Base-by-base conservation (phyloP, 2,329 filamentous ascomycete genomes). In the Neophaeococcomyces aloes region DNA sequence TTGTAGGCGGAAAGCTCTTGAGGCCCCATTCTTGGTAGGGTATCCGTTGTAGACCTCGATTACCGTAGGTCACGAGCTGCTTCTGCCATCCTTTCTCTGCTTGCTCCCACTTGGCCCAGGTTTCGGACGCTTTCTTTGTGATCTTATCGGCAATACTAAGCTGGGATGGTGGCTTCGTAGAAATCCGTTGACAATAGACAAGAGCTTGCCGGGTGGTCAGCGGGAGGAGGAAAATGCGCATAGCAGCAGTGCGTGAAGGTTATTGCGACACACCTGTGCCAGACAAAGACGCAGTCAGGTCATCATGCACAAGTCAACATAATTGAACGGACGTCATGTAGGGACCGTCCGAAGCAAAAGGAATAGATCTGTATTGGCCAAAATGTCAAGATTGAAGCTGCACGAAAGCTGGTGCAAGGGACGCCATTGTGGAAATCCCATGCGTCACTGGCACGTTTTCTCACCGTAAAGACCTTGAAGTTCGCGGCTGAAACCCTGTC, bases 11-110 rank as follows among this genome's bases (percentile, higher is more conserved):
- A 41, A 98, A 81, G 29, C 86, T 94, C 68, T 96, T 96, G 53
- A 98, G 72, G 0, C 86, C 87, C 91, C 91, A 98, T 80, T 98
- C 91, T 65, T 96, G 85, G 61, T 85, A 95, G 2, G 91, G 85
- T 57, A 98, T 94, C 50, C 86, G 78, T 56, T 85, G 80, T 48
- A 98, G 76, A 13, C 86, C 78, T 38, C 78, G 70, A 65, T 98
- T 95, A 44, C 91, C 91, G 63, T 89, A 93, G 47, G 75, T 72
- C 41, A 91, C 89, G 15, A 95, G 73, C 55, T 78, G 78, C 59
- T 83, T 86, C 70, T 95, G 86, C 91, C 91, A 96, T 42, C 85
- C 84, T 34, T 71, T 72, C 14, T 88, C 79, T 53, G 81, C 82
- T 61, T 82, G 79, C 65, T 96, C 91, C 88, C 89, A 96, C 46